These are phyloP conservation scores for Ammopiptanthus mongolicus DNA, from an alignment of 306 rosid genomes.

Conservation along the genomic window DNA sequence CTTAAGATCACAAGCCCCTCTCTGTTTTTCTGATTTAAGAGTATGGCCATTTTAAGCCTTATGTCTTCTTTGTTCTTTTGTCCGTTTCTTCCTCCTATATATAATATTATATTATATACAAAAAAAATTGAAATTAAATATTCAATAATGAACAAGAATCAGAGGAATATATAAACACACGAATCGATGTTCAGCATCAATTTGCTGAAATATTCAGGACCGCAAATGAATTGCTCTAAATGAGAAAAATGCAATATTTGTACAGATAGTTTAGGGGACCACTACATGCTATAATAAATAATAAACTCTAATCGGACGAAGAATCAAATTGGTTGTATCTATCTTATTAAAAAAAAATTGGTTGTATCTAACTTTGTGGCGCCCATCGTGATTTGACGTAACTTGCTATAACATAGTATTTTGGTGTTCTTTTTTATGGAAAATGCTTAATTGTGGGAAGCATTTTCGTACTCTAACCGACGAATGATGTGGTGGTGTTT, in stretches of 20 bases:
- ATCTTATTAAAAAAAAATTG: no score
- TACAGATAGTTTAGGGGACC: constrained; percentile 22
- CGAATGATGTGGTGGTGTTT: no score
- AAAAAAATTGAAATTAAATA: background rate
- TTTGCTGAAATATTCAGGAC: background rate
- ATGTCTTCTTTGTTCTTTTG: background rate
- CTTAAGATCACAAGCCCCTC: background rate
- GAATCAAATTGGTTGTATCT: background rate
- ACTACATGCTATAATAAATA: background rate
- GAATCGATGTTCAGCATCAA: background rate
- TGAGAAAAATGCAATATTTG: background rate
- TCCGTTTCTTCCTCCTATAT: background rate
- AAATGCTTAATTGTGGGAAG: no score
- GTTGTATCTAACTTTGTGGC: background rate
- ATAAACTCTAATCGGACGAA: background rate
- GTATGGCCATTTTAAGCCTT: no score
- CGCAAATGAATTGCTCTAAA: background rate
- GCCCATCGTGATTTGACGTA: background rate
- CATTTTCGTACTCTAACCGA: no score
- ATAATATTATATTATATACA: background rate
- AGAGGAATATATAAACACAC: background rate
- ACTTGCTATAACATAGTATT: background rate
- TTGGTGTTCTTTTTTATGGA: background rate
- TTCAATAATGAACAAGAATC: background rate
- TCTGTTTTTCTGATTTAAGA: background rate